phyloP scores from a whole-genome alignment of 495 filamentous ascomycete species.

The Letharia lupina region DNA sequence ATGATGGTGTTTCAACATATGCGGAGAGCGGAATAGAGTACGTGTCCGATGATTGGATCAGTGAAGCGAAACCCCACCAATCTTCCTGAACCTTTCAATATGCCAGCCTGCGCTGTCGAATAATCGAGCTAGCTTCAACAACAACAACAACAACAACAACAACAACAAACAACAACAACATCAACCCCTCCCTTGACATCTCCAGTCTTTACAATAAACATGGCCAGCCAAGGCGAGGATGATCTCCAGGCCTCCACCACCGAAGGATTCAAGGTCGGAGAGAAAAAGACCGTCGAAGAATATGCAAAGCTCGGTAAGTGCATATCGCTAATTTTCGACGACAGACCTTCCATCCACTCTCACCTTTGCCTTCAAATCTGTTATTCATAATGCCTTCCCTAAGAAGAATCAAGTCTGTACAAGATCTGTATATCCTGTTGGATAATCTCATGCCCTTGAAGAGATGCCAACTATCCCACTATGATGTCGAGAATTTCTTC shows the following conservation, averaged over 20 bases:
- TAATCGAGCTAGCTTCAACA: neutral
- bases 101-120: conserved; percentile 3
- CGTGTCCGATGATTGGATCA: conserved; percentile 5
- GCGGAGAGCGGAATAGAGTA: neutral
- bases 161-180: neutral
- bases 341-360: conserved; percentile 5
- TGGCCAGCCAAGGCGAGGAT: conserved; percentile 46
- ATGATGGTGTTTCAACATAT: neutral
- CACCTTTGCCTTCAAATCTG: neutral
- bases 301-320: conserved; percentile 83
- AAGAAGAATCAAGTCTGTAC: conserved; percentile 2
- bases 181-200: neutral
- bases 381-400: neutral
- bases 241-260: conserved; percentile 80
- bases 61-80: conserved; percentile 17
- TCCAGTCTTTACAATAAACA: conserved; percentile 15
- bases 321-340: conserved; percentile 9
- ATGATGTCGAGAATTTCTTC: neutral
- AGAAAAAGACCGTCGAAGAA: conserved; percentile 94
- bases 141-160: too few species aligned
- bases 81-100: conserved; percentile 1
- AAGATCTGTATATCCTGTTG: conserved; percentile 1
- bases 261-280: conserved; percentile 92
- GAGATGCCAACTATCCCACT: neutral
- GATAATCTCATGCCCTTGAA: conserved; percentile 7